Evolutionary conservation across 108 stramenopile genomes (phyloP), one percentile per base, ranked within the genome.

Genomic region (Cyclotella choctawhatcheeana): DNA sequence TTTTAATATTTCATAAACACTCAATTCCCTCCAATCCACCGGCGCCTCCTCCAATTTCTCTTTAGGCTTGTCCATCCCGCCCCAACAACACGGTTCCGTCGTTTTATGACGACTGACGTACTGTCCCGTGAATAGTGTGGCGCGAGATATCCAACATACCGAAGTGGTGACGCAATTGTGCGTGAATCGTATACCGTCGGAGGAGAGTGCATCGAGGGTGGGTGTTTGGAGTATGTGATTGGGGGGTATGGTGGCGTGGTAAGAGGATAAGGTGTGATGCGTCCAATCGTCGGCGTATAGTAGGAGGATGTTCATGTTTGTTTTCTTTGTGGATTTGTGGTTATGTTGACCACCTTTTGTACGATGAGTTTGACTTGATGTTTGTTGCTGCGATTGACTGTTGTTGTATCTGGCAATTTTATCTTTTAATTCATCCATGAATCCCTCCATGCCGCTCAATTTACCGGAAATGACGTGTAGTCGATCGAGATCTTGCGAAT

Each of bases 81-180:
- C 61, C 78, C 78, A 79, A 40, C 78, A 79, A 58, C 78, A 79
- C 16, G 65, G 71, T 40, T 71, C 35, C 17, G 47, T 67, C 17
- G 78, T 78, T 18, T 65, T 48, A 77, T 94, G 93, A 17, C 88
- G 71, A 26, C 82, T 70, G 7, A 83, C 52, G 63, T 91, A 91
- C 37, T 77, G 69, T 18, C 93, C 93, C 0, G 88, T 91, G 61
- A 75, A 76, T 10, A 94, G 67, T 5, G 93, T 91, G 45, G 87
- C 90, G 6, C 93, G 55, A 16, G 82, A 84, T 3, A 90, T 84
- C 93, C 89, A 90, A 52, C 93, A 94, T 12, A 94, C 80, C 45
- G 81, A 78, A 12, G 93, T 94, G 44, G 93, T 94, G 31, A 94
- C 93, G 64, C 88, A 89, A 55, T 94, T 91, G 64, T 88, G 86